These are phyloP conservation scores for Penicillium polonicum DNA, from an alignment of 2,329 filamentous ascomycete species.

Conservation along the genomic window DNA sequence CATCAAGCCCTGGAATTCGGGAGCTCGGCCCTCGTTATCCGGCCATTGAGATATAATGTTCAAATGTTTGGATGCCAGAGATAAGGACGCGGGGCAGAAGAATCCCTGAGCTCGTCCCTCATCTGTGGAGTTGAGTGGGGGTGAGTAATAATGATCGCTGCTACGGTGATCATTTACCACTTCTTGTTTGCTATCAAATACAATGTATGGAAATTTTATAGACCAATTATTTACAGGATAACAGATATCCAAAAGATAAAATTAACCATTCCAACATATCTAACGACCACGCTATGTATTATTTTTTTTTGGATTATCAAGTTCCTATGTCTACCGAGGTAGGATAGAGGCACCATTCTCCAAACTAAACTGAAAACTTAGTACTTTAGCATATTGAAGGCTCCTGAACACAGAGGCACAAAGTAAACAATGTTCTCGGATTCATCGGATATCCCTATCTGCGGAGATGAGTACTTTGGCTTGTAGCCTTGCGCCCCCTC, in stretches of 20 bases:
- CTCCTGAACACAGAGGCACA: background rate
- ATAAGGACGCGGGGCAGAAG: slow-evolving; percentile 1
- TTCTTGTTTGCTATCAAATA: background rate
- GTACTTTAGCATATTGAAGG: background rate
- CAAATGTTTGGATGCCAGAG: background rate
- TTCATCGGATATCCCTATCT: background rate
- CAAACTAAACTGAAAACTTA: background rate
- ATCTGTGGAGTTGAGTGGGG: background rate
- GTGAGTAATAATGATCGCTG: background rate
- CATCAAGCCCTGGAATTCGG: background rate
- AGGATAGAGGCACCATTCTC: background rate
- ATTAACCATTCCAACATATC: background rate
- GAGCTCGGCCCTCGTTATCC: background rate
- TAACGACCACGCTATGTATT: background rate
- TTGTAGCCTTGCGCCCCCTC: background rate
- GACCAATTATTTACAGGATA: background rate
- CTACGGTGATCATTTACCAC: slow-evolving; percentile 3
- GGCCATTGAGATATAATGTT: background rate
- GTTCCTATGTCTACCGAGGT: too few species aligned
- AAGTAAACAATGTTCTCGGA: background rate
- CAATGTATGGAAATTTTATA: background rate
- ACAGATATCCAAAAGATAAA: background rate
- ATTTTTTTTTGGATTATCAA: too few species aligned
- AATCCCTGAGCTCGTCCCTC: background rate
- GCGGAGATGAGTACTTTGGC: background rate